These are phyloP conservation scores for Thraustochytrium sp. DNA, from an alignment of 352 stramenopile species.

Conservation along the genomic window DNA sequence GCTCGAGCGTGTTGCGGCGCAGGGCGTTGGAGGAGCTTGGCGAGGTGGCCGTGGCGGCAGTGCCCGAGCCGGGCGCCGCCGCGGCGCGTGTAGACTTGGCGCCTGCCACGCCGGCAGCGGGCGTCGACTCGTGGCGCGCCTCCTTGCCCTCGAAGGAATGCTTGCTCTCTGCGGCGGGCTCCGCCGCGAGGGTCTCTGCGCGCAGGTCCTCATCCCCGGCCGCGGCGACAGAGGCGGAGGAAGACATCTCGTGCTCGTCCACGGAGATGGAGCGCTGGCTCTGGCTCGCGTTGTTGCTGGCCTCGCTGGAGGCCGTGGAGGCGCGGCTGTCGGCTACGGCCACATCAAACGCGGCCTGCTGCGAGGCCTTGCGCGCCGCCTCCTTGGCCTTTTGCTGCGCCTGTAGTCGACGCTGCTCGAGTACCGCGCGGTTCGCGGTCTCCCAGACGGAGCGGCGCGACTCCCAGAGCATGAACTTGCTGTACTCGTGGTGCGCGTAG, in stretches of 20 bases:
- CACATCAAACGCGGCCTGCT: too few relatives aligned
- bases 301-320: background rate
- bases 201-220: too few relatives aligned
- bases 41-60: too few relatives aligned
- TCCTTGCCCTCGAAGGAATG: background rate
- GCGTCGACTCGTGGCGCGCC: background rate
- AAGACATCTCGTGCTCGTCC: too few relatives aligned
- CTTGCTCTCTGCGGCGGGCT: background rate
- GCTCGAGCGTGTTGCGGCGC: conserved; percentile 12
- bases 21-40: too few relatives aligned
- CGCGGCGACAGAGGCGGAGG: too few relatives aligned
- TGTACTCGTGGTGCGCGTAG: conserved; percentile 42
- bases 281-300: background rate
- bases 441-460: conserved; percentile 39
- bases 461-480: conserved; percentile 39
- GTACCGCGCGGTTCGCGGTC: conserved; percentile 42
- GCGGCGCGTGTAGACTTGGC: background rate
- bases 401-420: conserved; percentile 36
- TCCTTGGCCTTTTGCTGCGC: conserved; percentile 11
- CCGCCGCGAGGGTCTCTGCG: too few relatives aligned
- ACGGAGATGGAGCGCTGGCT: too few relatives aligned
- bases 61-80: too few relatives aligned
- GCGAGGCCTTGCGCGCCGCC: background rate
- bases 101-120: background rate
- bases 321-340: background rate